phyloP scores from a whole-genome alignment of 2,329 filamentous ascomycete genomes.

The Diaporthe caulivora region DNA sequence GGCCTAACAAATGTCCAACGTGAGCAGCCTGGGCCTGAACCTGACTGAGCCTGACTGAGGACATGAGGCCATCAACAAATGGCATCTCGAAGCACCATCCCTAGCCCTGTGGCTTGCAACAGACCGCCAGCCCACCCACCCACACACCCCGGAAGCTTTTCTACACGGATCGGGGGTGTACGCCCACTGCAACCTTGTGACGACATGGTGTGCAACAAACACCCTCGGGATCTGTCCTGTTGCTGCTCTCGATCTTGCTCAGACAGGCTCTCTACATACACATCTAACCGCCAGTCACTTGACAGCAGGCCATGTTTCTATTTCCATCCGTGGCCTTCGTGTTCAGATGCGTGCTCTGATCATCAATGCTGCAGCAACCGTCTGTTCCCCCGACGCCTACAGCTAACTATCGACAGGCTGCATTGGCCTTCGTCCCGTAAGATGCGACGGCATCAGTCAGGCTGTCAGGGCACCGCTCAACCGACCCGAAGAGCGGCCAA shows the following conservation, averaged over 20 bases:
- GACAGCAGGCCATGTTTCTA: constrained; percentile 16
- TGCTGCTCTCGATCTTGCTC: background rate
- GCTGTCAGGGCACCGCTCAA: constrained; percentile 4
- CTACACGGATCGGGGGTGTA: constrained; percentile 14
- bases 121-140: background rate
- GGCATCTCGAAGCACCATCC: constrained; percentile 8
- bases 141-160: background rate
- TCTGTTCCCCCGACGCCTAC: constrained; percentile 24
- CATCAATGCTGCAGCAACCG: constrained; percentile 14
- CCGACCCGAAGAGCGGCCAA: constrained; percentile 4
- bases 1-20: background rate
- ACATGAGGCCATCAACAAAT: constrained; percentile 23
- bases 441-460: constrained; percentile 11
- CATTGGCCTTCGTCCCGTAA: constrained; percentile 36
- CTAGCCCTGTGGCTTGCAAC: background rate
- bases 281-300: background rate
- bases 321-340: constrained; percentile 14
- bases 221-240: background rate
- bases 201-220: constrained; percentile 21
- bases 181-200: constrained; percentile 32
- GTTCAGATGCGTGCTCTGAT: constrained; percentile 2
- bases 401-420: constrained; percentile 33
- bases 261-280: no score
- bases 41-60: background rate
- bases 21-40: background rate